Percentiles rank a stretch among this genome's conserved stretches.
Conservation (phyloP, 2,329 filamentous ascomycete genomes). For the Nothophaeocryptopus gaeumannii region DNA sequence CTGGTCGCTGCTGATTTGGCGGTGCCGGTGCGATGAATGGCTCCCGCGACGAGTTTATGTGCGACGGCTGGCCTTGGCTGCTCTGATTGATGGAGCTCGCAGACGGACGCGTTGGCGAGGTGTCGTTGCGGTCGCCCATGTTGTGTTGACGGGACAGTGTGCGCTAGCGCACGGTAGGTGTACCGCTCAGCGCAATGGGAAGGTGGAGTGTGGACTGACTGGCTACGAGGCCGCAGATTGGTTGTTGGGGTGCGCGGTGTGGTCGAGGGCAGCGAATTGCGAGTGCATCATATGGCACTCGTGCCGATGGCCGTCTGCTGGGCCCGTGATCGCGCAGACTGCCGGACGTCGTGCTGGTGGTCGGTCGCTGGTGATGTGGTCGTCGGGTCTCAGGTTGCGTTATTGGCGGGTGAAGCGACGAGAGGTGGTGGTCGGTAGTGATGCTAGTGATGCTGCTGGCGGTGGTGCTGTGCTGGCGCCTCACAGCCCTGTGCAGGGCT, state of each 20-base stretch:
- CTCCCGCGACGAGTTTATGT: not conserved
- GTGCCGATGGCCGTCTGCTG: too few species aligned
- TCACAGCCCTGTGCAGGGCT: not conserved
- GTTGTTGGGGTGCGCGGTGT: conserved; percentile 5
- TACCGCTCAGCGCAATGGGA: not conserved
- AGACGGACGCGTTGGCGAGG: conserved; percentile 5
- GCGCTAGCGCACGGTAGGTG: conserved; percentile 4
- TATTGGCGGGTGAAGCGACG: too few species aligned
- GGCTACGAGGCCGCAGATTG: conserved; percentile 4
- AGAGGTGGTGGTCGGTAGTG: too few species aligned
- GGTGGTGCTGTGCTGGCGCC: not conserved
- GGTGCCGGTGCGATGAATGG: not conserved
- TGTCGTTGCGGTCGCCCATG: conserved; percentile 13
- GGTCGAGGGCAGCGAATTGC: conserved; percentile 9
- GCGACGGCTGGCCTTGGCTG: not conserved
- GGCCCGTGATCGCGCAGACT: too few species aligned
- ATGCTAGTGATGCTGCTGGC: too few species aligned
- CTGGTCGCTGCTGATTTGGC: conserved; percentile 4
- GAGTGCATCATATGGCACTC: conserved; percentile 9
- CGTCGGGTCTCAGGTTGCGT: too few species aligned
- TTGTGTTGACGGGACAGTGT: conserved; percentile 7
- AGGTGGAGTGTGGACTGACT: conserved; percentile 2
- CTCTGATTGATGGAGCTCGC: not conserved
- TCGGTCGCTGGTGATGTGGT: too few species aligned
- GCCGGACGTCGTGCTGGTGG: too few species aligned